Evolutionary conservation across 768 basidiomycete genomes (phyloP).

Genomic region (Tephrocybe sp.): DNA sequence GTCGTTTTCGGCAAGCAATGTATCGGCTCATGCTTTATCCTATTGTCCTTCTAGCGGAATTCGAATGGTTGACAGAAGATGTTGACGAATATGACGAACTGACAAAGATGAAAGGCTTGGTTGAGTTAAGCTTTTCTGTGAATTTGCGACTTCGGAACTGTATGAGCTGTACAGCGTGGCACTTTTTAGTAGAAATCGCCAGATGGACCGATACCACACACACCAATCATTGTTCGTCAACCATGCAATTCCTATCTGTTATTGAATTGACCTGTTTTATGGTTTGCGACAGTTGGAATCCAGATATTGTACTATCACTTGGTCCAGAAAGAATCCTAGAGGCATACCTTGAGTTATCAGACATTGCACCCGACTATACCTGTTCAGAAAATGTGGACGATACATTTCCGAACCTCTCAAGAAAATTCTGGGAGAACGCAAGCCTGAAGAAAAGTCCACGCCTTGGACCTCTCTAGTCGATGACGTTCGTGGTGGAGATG

Average conservation of each 20-base stretch:
- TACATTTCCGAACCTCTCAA: slow-evolving; percentile 17
- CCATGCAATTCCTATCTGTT: background rate
- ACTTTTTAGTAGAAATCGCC: slow-evolving; percentile 14
- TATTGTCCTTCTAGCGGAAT: too few relatives aligned
- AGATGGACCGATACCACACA: slow-evolving; percentile 4
- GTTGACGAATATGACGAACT: too few relatives aligned
- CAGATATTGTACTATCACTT: background rate
- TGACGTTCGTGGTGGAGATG: slow-evolving; percentile 8
- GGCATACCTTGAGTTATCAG: slow-evolving; percentile 12
- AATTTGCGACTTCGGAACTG: slow-evolving; percentile 11
- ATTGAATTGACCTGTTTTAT: background rate
- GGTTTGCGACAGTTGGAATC: background rate
- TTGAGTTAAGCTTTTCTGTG: slow-evolving; percentile 11
- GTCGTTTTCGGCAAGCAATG: too few relatives aligned
- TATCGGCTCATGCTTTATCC: too few relatives aligned
- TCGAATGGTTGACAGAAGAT: too few relatives aligned
- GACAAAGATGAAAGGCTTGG: slow-evolving; percentile 4
- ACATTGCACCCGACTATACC: background rate
- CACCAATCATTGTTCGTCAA: background rate
- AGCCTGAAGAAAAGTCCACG: slow-evolving; percentile 12
- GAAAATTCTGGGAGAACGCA: slow-evolving; percentile 17
- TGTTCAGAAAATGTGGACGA: background rate
- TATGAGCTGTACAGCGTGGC: slow-evolving; percentile 14
- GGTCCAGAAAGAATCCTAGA: slow-evolving; percentile 12
- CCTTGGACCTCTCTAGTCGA: slow-evolving; percentile 20